phyloP scores from a whole-genome alignment of 2,329 filamentous ascomycete species.

The Fusarium foetens region DNA sequence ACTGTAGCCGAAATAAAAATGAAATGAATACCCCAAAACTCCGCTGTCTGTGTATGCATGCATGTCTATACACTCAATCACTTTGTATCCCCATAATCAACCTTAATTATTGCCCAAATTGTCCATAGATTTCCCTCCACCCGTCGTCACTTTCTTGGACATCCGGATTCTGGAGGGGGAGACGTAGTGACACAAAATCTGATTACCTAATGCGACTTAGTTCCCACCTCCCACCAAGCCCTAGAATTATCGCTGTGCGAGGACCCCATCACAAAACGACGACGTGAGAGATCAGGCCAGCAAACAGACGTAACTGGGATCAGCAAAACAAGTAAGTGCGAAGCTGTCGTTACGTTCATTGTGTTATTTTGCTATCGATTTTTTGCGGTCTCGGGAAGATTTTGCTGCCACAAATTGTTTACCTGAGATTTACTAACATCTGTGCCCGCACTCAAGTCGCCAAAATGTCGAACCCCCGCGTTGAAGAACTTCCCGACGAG shows the following conservation, averaged over 20 bases:
- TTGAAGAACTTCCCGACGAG: slow-evolving; percentile 97
- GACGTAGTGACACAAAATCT: slow-evolving; percentile 26
- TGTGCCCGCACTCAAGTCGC: slow-evolving; percentile 49
- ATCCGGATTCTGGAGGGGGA: slow-evolving; percentile 14
- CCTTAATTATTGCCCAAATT: slow-evolving; percentile 5
- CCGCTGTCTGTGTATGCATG: background rate
- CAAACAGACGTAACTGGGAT: slow-evolving; percentile 49
- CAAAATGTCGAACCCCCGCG: slow-evolving; percentile 95
- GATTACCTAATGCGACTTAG: slow-evolving; percentile 57
- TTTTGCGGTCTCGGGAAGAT: slow-evolving; percentile 22
- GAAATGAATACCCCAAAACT: slow-evolving; percentile 44
- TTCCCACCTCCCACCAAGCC: slow-evolving; percentile 54
- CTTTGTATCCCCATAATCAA: slow-evolving; percentile 3
- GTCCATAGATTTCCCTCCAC: slow-evolving; percentile 1
- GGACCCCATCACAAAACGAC: slow-evolving; percentile 54
- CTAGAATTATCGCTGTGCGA: slow-evolving; percentile 56
- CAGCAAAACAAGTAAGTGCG: slow-evolving; percentile 51
- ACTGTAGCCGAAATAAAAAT: slow-evolving; percentile 47
- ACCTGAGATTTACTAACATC: slow-evolving; percentile 43
- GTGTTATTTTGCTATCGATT: slow-evolving; percentile 24
- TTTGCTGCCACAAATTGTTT: slow-evolving; percentile 34
- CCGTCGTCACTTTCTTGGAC: slow-evolving; percentile 15
- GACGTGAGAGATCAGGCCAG: slow-evolving; percentile 47
- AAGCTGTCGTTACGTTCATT: slow-evolving; percentile 26
- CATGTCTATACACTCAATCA: background rate